phyloP scores from a whole-genome alignment of 2,329 filamentous ascomycete species.

The Ophiosphaerella korrae region DNA sequence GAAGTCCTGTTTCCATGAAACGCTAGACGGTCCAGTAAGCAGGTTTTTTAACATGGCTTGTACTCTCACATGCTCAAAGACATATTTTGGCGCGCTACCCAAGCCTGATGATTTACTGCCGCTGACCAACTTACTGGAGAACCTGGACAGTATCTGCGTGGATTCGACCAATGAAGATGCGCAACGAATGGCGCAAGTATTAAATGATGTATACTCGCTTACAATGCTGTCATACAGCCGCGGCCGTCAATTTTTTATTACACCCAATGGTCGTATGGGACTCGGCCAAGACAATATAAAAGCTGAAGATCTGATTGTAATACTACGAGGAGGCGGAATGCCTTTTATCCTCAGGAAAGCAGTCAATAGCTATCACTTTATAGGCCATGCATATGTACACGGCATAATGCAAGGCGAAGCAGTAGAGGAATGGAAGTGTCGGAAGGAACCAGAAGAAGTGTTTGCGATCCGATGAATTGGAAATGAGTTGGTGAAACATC shows the following conservation, averaged over 20 bases:
- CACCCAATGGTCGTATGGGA: neutral
- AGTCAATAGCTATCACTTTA: neutral
- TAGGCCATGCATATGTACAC: neutral
- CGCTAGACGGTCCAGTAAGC: too few species aligned
- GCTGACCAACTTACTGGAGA: too few species aligned
- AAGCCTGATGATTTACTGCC: neutral
- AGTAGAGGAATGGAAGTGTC: neutral
- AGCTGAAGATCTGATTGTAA: neutral
- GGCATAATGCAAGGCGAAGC: slow-evolving; percentile 1
- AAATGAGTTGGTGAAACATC: too few species aligned
- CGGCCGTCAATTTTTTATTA: neutral
- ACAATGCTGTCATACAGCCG: neutral
- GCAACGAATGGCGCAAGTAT: neutral
- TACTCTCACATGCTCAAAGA: too few species aligned
- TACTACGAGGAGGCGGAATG: neutral
- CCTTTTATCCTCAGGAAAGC: neutral
- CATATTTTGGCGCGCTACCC: neutral
- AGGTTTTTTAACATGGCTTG: too few species aligned
- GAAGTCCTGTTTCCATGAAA: neutral
- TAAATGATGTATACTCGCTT: neutral
- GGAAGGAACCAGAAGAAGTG: too few species aligned
- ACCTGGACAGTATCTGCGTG: too few species aligned
- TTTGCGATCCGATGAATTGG: too few species aligned
- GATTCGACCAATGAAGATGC: too few species aligned
- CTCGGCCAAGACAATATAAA: neutral